Percentiles rank a stretch among this genome's conserved stretches.
Conservation (phyloP, 1,284 basidiomycete species). For the Megacollybia platyphylla region DNA sequence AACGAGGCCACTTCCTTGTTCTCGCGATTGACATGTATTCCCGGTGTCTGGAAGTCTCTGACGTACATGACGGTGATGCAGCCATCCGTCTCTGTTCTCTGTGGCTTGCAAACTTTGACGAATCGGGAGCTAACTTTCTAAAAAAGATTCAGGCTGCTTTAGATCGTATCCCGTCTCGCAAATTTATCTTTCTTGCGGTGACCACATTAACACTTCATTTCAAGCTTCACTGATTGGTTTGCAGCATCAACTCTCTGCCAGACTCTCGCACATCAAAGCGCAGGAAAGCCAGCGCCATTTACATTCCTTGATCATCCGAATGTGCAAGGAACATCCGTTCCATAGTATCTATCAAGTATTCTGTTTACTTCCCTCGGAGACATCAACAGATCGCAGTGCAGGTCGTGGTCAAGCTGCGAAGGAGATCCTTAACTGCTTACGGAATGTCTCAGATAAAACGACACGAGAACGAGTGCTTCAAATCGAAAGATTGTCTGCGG, state of each 20-base stretch:
- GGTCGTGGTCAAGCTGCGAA: slow-evolving; percentile 59
- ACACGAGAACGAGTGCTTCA: slow-evolving; percentile 32
- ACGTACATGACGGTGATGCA: slow-evolving; percentile 66
- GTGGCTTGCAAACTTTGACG: slow-evolving; percentile 81
- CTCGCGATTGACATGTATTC: slow-evolving; percentile 81
- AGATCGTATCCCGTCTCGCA: slow-evolving; percentile 67
- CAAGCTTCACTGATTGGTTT: slow-evolving; percentile 1
- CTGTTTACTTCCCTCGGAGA: slow-evolving; percentile 40
- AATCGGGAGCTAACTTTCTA: slow-evolving; percentile 30
- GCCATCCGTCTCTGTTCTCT: slow-evolving; percentile 79
- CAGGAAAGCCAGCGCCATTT: slow-evolving; percentile 37
- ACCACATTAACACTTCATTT: slow-evolving; percentile 15
- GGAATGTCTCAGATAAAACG: slow-evolving; percentile 19
- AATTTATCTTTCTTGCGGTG: slow-evolving; percentile 81
- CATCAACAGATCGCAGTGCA: slow-evolving; percentile 20
- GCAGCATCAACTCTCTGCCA: slow-evolving; percentile 81
- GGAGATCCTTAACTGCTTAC: slow-evolving; percentile 54
- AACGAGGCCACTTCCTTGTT: slow-evolving; percentile 54
- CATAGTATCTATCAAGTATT: slow-evolving; percentile 89
- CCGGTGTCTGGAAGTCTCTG: slow-evolving; percentile 53
- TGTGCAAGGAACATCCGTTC: slow-evolving; percentile 88
- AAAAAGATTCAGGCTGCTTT: slow-evolving; percentile 34
- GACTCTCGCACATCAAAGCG: slow-evolving; percentile 38
- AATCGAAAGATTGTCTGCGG: slow-evolving; percentile 59
- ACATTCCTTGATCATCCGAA: slow-evolving; percentile 54